These are phyloP conservation scores for Coemansia interrupta DNA, from an alignment of 192 early-diverging fungal species.

Conservation along the genomic window DNA sequence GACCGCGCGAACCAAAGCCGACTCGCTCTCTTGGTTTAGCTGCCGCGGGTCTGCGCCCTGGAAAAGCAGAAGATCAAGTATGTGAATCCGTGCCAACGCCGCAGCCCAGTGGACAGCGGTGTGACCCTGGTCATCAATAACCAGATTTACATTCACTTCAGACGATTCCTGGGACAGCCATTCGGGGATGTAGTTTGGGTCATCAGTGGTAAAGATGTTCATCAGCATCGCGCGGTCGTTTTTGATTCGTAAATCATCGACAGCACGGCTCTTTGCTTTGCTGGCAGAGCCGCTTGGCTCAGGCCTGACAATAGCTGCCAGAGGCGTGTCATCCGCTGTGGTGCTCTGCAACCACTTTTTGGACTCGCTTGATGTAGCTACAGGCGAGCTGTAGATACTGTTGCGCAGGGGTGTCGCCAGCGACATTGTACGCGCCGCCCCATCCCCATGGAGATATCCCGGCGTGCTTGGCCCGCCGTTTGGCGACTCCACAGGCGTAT, in stretches of 20 bases:
- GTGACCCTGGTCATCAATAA: conserved; percentile 94
- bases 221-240: conserved; percentile 74
- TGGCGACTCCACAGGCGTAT: conserved; percentile 10
- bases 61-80: conserved; percentile 72
- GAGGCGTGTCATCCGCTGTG: conserved; percentile 26
- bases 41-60: conserved; percentile 67
- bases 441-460: conserved; percentile 16
- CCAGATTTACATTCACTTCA: conserved; percentile 73
- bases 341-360: conserved; percentile 12
- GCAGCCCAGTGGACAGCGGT: conserved; percentile 96
- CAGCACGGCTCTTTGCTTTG: too few relatives aligned
- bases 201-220: conserved; percentile 80
- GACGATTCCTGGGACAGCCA: conserved; percentile 19
- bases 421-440: conserved; percentile 1
- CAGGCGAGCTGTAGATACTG: conserved; percentile 29
- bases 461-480: conserved; percentile 31
- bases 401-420: conserved; percentile 24
- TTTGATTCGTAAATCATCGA: conserved; percentile 37
- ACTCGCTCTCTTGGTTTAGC: conserved; percentile 80
- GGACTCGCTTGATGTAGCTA: not conserved
- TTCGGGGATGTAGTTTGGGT: conserved; percentile 61
- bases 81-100: conserved; percentile 71
- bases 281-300: conserved; percentile 1
- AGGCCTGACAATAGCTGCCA: conserved; percentile 19
- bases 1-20: conserved; percentile 84